These are phyloP conservation scores for Euphrasia confusa DNA, from an alignment of 257 asterid species.

Conservation along the genomic window DNA sequence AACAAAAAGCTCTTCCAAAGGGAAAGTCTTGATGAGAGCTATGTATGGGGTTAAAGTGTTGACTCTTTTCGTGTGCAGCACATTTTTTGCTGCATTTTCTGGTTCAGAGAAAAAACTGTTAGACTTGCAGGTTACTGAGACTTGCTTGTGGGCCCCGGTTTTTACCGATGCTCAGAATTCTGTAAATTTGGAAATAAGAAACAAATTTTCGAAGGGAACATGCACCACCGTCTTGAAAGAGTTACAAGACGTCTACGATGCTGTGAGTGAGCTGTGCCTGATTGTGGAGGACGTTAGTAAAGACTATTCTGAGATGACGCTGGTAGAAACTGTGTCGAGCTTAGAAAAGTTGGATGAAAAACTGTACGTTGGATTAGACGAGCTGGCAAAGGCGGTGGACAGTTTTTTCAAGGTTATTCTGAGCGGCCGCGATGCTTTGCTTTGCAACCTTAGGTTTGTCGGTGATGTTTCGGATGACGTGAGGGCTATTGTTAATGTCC, in stretches of 20 bases:
- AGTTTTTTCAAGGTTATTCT: slow-evolving; percentile 62
- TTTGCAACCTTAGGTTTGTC: slow-evolving; percentile 69
- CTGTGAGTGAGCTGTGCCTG: slow-evolving; percentile 46
- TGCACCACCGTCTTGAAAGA: slow-evolving; percentile 50
- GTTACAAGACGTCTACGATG: slow-evolving; percentile 52
- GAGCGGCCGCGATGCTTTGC: slow-evolving; percentile 73
- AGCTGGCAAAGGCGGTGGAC: slow-evolving; percentile 62
- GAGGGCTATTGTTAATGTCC: slow-evolving; percentile 24
- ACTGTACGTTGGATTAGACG: slow-evolving; percentile 52
- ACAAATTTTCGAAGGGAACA: slow-evolving; percentile 29
- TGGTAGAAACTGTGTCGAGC: slow-evolving; percentile 35
- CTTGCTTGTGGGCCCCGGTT: slow-evolving; percentile 60
- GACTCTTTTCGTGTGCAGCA: slow-evolving; percentile 61
- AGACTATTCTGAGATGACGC: slow-evolving; percentile 26
- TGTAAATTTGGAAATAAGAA: slow-evolving; percentile 55
- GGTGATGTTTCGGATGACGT: slow-evolving; percentile 33
- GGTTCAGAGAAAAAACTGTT: slow-evolving; percentile 55
- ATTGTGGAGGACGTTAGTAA: slow-evolving; percentile 44
- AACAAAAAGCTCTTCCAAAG: slow-evolving; percentile 72
- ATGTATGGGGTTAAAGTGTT: slow-evolving; percentile 70
- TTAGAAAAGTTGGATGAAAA: slow-evolving; percentile 35
- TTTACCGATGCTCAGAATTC: slow-evolving; percentile 44
- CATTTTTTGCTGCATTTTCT: slow-evolving; percentile 60
- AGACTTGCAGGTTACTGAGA: slow-evolving; percentile 46
- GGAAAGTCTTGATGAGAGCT: slow-evolving; percentile 76